Evolutionary conservation across 805 yeast genomes (phyloP).

Genomic region (Cyberlindnera mississippiensis): DNA sequence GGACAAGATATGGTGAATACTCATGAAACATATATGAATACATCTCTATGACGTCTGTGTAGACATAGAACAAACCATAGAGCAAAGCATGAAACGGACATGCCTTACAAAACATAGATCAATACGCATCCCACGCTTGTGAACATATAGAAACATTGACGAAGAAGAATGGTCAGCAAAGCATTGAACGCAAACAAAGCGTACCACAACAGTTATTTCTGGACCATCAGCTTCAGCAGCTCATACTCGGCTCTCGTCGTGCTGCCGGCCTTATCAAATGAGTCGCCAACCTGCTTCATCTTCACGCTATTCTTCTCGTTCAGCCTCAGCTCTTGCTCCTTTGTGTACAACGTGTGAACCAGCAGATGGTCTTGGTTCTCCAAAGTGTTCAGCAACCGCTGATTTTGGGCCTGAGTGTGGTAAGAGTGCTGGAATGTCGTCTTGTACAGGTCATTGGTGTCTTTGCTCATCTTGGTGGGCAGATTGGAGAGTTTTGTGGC

Average conservation of each 20-base stretch:
- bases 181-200: no score
- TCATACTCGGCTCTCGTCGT: constrained; percentile 9
- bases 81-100: no score
- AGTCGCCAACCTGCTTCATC: constrained; percentile 6
- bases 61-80: no score
- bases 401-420: constrained; percentile 2
- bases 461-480: no score
- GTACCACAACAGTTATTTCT: no score
- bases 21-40: no score
- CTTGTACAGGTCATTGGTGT: neutral
- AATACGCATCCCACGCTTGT: no score
- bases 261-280: constrained; percentile 4
- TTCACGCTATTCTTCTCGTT: constrained; percentile 1
- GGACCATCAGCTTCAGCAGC: constrained; percentile 7
- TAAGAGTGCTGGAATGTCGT: neutral
- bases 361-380: constrained; percentile 19
- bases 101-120: no score
- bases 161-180: no score
- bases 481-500: no score
- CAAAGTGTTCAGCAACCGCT: constrained; percentile 14
- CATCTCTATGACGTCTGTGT: no score
- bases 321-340: constrained; percentile 3
- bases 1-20: constrained; percentile 20
- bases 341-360: constrained; percentile 10
- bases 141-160: no score